Percentiles rank a stretch among this genome's conserved stretches.
Conservation (phyloP, 345 rosid genomes). For the Stellera chamaejasme region DNA sequence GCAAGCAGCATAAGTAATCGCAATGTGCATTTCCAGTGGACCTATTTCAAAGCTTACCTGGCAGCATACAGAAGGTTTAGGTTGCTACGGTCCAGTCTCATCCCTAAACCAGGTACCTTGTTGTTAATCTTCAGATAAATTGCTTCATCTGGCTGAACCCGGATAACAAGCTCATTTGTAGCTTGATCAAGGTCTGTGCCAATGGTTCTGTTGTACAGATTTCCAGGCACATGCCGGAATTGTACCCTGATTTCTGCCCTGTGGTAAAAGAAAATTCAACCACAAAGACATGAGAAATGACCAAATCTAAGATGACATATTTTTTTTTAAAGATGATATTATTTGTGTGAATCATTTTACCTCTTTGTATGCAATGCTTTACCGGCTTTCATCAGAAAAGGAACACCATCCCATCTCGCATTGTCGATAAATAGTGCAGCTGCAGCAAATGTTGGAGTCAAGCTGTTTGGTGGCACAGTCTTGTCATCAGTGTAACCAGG, state of each 20-base stretch:
- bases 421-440: constrained; percentile 94
- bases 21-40: background rate
- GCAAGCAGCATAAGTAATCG: background rate
- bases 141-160: constrained; percentile 98
- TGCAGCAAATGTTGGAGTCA: constrained; percentile 98
- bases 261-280: constrained; percentile 10
- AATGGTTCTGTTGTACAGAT: constrained; percentile 66
- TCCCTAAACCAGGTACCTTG: constrained; percentile 97
- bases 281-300: constrained; percentile 5
- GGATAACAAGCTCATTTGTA: constrained; percentile 91
- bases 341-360: constrained; percentile 21
- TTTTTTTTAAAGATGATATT: background rate
- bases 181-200: constrained; percentile 81
- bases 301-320: background rate
- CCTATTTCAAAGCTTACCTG: constrained; percentile 33
- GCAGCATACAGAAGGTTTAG: constrained; percentile 89
- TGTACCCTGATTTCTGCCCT: constrained; percentile 99
- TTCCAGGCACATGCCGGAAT: constrained; percentile 97
- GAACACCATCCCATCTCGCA: constrained; percentile 99
- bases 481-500: constrained; percentile 87
- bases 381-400: constrained; percentile 97
- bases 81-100: constrained; percentile 89
- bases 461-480: constrained; percentile 81
- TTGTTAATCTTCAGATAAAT: constrained; percentile 93
- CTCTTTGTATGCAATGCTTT: constrained; percentile 82